Evolutionary conservation across 805 yeast genomes (phyloP).

Genomic region (Cyberlindnera saturnus): DNA sequence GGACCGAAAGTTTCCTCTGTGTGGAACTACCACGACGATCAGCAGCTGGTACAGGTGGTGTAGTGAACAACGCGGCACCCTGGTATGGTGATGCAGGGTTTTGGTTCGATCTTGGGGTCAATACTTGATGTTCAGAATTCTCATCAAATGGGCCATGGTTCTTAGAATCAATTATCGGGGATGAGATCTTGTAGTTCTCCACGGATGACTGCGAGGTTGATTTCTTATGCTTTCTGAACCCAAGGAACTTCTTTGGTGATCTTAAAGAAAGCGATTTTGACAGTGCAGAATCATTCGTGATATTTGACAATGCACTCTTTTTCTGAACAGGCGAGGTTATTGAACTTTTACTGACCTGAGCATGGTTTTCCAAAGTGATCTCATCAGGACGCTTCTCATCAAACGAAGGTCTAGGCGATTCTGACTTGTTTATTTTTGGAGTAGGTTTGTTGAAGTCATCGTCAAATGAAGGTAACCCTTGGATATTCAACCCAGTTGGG

Average conservation of each 20-base stretch:
- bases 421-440: not conserved
- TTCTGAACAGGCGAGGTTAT: not conserved
- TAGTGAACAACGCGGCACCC: conserved; percentile 22
- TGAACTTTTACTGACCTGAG: not conserved
- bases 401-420: not conserved
- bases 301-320: conserved; percentile 1
- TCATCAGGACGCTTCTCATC: not conserved
- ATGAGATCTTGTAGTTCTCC: conserved; percentile 20
- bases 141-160: conserved; percentile 4
- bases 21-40: not conserved
- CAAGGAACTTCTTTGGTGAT: conserved; percentile 24
- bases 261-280: conserved; percentile 18
- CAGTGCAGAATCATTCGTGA: not conserved
- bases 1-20: conserved; percentile 8
- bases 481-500: conserved; percentile 19
- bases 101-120: conserved; percentile 11
- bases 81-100: conserved; percentile 12
- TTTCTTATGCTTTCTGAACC: conserved; percentile 22
- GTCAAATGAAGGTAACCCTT: conserved; percentile 14
- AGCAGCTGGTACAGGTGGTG: conserved; percentile 22
- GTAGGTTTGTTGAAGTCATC: conserved; percentile 7
- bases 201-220: conserved; percentile 20
- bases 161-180: conserved; percentile 15
- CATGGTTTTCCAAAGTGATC: too few species aligned
- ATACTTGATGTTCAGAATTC: not conserved